Conservation (phyloP, 768 basidiomycete genomes). For the Pholiota microspora region DNA sequence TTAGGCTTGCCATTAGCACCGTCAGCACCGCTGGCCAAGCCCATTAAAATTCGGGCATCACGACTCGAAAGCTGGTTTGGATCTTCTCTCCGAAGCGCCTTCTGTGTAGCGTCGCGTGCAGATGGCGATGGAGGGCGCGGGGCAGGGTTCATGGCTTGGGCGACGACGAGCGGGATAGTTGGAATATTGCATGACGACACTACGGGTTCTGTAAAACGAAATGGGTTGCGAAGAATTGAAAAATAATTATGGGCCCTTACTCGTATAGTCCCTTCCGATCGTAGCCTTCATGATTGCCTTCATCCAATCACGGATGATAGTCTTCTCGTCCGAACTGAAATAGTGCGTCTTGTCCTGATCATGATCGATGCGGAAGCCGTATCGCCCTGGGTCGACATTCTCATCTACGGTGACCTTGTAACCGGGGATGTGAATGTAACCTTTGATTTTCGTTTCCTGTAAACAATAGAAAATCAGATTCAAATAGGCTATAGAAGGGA, state of each 20-base stretch:
- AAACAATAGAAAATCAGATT: constrained; percentile 1
- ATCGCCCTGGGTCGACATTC: constrained; percentile 86
- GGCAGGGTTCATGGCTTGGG: constrained; percentile 95
- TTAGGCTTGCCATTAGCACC: constrained; percentile 20
- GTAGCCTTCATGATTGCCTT: constrained; percentile 99
- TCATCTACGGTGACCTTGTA: constrained; percentile 94
- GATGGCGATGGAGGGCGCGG: constrained; percentile 93
- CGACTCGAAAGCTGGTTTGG: constrained; percentile 77
- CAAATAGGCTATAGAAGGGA: neutral
- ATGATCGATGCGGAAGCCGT: constrained; percentile 94
- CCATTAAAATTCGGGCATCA: constrained; percentile 77
- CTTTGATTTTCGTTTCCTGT: constrained; percentile 93
- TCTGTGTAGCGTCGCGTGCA: constrained; percentile 84
- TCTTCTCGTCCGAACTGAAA: constrained; percentile 90
- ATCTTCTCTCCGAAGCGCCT: constrained; percentile 82
- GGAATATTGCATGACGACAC: constrained; percentile 96
- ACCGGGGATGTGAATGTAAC: constrained; percentile 88
- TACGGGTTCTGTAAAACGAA: constrained; percentile 66
- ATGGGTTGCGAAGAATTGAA: neutral
- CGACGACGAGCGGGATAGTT: constrained; percentile 91
- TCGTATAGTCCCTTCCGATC: constrained; percentile 89
- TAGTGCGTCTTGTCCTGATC: constrained; percentile 83
- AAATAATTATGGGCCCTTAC: constrained; percentile 41
- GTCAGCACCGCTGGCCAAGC: constrained; percentile 33
- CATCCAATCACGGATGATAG: constrained; percentile 94